Evolutionary conservation across 768 basidiomycete genomes (phyloP).

Genomic region (Lanmaoa pseudosensibilis): DNA sequence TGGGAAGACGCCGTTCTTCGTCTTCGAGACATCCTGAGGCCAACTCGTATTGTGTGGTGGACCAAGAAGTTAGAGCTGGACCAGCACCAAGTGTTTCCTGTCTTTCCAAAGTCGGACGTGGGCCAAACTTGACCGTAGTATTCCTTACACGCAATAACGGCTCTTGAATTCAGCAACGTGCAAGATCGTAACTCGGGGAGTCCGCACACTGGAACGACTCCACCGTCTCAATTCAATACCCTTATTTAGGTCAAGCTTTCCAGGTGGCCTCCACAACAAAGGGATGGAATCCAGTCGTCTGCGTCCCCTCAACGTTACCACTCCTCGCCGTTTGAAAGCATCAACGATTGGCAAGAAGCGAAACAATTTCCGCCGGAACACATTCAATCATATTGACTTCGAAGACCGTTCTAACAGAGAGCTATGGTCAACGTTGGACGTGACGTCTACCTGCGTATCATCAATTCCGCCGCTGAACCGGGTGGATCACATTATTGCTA

Average conservation of each 20-base stretch:
- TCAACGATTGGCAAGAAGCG: not conserved
- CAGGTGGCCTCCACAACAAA: not conserved
- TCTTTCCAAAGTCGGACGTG: no score
- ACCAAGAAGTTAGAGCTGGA: no score
- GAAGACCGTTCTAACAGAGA: not conserved
- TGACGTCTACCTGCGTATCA: not conserved
- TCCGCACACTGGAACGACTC: no score
- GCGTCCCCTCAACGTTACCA: not conserved
- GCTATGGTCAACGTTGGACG: not conserved
- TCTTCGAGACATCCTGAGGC: conserved; percentile 3
- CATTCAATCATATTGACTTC: not conserved
- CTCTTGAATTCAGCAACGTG: no score
- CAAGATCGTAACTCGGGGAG: not conserved
- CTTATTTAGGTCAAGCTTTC: not conserved
- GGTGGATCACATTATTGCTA: not conserved
- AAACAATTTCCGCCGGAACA: not conserved
- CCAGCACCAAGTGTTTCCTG: not conserved
- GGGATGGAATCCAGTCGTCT: not conserved
- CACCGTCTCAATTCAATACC: not conserved
- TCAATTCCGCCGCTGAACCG: not conserved
- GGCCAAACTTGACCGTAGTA: no score
- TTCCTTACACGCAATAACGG: not conserved
- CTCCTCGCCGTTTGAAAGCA: not conserved
- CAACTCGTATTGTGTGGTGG: not conserved
- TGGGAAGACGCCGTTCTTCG: conserved; percentile 20